A percentile compares a stretch with the other conserved stretches of the same genome.
Conservation (phyloP, 805 yeast species). For the Ogataea degrootiae region DNA sequence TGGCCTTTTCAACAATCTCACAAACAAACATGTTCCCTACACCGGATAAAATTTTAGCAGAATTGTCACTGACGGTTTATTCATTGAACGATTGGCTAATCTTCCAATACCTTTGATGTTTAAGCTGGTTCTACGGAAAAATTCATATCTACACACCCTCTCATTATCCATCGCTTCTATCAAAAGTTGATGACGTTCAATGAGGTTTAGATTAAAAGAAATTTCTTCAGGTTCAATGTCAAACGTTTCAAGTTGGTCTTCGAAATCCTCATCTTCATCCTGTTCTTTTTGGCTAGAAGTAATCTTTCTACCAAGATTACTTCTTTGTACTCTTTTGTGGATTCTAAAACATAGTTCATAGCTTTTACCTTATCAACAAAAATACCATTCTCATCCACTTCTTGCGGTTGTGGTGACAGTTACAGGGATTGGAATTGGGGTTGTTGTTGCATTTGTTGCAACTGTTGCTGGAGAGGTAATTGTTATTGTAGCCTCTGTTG, state of each 20-base stretch:
- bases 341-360: slow-evolving; percentile 20
- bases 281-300: slow-evolving; percentile 19
- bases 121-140: slow-evolving; percentile 68
- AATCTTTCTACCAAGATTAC: slow-evolving; percentile 20
- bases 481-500: slow-evolving; percentile 29
- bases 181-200: slow-evolving; percentile 56
- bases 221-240: slow-evolving; percentile 29
- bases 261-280: slow-evolving; percentile 26
- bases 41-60: slow-evolving; percentile 80
- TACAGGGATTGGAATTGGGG: neutral
- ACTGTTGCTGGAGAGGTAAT: slow-evolving; percentile 14
- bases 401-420: neutral
- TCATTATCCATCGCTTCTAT: slow-evolving; percentile 72
- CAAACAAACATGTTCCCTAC: slow-evolving; percentile 87
- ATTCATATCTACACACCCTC: slow-evolving; percentile 84
- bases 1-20: slow-evolving; percentile 78
- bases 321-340: slow-evolving; percentile 17
- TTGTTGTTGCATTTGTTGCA: slow-evolving; percentile 1
- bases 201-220: slow-evolving; percentile 37
- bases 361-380: slow-evolving; percentile 25
- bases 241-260: slow-evolving; percentile 26
- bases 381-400: slow-evolving; percentile 10
- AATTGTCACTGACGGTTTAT: slow-evolving; percentile 73
- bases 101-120: slow-evolving; percentile 74
- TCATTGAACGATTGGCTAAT: slow-evolving; percentile 74